Conservation (phyloP, 1,139 yeast species). For the Zygoascus meyerae region DNA sequence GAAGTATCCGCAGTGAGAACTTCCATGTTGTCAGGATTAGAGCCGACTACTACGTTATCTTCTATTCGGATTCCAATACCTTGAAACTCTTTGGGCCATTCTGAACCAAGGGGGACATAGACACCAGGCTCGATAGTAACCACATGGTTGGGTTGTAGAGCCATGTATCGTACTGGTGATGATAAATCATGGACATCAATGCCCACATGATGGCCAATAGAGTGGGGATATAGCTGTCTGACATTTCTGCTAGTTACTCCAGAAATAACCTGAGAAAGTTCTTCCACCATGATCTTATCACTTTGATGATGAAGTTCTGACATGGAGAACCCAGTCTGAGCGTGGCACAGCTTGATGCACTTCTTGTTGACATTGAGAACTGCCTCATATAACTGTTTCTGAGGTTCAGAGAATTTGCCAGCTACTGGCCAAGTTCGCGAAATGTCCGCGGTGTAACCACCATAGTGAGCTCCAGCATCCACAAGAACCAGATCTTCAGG, state of each 20-base stretch:
- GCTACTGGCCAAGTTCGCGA: constrained; percentile 95
- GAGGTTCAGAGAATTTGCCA: constrained; percentile 66
- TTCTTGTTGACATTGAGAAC: constrained; percentile 76
- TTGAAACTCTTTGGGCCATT: constrained; percentile 74
- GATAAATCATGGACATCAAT: constrained; percentile 81
- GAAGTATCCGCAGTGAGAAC: constrained; percentile 75
- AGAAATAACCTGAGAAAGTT: constrained; percentile 46
- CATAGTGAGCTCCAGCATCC: constrained; percentile 92
- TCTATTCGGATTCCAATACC: constrained; percentile 94
- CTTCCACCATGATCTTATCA: constrained; percentile 51
- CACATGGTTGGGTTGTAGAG: constrained; percentile 40
- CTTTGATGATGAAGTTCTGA: constrained; percentile 75
- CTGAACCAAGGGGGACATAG: constrained; percentile 65
- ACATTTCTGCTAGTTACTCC: constrained; percentile 18
- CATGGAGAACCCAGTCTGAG: constrained; percentile 47
- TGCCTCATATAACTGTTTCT: constrained; percentile 80
- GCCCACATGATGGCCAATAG: constrained; percentile 93
- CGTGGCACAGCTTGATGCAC: constrained; percentile 67
- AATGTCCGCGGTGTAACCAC: constrained; percentile 94
- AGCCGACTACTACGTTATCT: constrained; percentile 72
- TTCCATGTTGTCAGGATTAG: constrained; percentile 50
- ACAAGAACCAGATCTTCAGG: constrained; percentile 80
- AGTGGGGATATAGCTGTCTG: constrained; percentile 75
- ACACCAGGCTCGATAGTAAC: constrained; percentile 94
- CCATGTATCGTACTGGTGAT: constrained; percentile 45